Base-by-base conservation (phyloP, 2,329 filamentous ascomycete genomes). In the Beauveria bassiana region DNA sequence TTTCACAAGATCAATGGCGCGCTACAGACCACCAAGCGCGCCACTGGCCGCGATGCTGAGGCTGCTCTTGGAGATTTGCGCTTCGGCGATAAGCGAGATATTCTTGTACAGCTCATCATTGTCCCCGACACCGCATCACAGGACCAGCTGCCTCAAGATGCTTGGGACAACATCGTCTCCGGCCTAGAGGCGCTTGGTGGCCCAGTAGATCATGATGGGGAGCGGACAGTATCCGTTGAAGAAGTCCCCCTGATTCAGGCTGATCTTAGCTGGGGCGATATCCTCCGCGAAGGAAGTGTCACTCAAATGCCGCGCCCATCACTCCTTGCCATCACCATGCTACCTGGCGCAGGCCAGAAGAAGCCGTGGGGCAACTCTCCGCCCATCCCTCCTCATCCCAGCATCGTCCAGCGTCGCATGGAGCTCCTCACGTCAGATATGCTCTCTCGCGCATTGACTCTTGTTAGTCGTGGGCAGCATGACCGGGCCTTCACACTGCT, bases 1-100 rank as follows among this genome's bases (percentile, higher is more conserved):
- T 99, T 99, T 72, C 91, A 97, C 73, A 99, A 99, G 78, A 98
- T 99, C 70, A 97, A 91, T 70, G 95, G 95, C 59, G 95, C 93
- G 5, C 79, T 99, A 62, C 93, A 98, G 71, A 96, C 96, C 65
- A 98, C 93, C 3, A 99, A 97, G 79, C 88, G 95, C 64, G 95
- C 93, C 16, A 96, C 93, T 26, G 95, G 95, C 12, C 88, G 92
- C 56, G 95, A 98, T 73, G 95, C 93, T 0, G 95, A 99, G 75
- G 93, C 93, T 10, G 88, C 90, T 1, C 79, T 99, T 26, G 95
- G 95, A 42, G 95, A 99, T 73, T 79, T 99, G 57, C 86, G 93
- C 52, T 98, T 98, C 70, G 95, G 95, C 42, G 95, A 99, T 74
- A 99, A 98, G 81, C 75, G 82, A 72, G 95, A 98, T 72, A 89